These are phyloP conservation scores for Colletotrichum truncatum DNA, from an alignment of 2,329 filamentous ascomycete genomes.

Conservation along the genomic window DNA sequence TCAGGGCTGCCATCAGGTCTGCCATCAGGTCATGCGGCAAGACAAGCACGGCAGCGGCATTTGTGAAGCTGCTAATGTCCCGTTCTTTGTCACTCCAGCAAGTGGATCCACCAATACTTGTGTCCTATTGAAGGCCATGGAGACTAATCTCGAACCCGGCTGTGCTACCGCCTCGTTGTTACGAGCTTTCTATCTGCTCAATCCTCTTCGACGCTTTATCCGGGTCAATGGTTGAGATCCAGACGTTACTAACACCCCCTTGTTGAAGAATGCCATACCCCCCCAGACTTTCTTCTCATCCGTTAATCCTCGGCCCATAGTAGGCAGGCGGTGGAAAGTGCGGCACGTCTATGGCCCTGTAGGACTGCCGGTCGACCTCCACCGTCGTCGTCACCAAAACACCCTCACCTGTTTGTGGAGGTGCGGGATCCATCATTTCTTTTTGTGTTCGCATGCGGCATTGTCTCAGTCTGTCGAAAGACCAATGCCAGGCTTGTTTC, in stretches of 20 bases:
- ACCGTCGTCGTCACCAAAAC: background rate
- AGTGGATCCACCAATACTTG: no score
- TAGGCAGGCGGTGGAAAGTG: background rate
- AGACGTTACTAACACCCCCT: background rate
- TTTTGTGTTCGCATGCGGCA: background rate
- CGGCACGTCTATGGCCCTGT: background rate
- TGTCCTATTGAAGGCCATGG: no score
- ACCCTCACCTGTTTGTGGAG: background rate
- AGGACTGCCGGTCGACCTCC: background rate
- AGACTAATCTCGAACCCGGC: no score
- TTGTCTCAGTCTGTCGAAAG: background rate
- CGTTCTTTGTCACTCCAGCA: no score
- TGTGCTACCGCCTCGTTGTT: no score
- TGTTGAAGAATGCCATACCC: background rate
- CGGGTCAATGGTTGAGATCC: no score
- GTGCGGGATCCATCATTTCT: background rate
- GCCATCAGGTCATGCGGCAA: no score
- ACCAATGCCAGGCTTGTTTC: background rate
- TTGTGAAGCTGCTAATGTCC: no score
- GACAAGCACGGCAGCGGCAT: no score
- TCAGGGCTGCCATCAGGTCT: no score
- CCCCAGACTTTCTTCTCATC: background rate
- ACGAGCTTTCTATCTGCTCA: no score
- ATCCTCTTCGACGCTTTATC: no score
- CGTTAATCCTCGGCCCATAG: background rate